phyloP scores from a whole-genome alignment of 73 alveolate species.

The Paramecium sexaurelia region DNA sequence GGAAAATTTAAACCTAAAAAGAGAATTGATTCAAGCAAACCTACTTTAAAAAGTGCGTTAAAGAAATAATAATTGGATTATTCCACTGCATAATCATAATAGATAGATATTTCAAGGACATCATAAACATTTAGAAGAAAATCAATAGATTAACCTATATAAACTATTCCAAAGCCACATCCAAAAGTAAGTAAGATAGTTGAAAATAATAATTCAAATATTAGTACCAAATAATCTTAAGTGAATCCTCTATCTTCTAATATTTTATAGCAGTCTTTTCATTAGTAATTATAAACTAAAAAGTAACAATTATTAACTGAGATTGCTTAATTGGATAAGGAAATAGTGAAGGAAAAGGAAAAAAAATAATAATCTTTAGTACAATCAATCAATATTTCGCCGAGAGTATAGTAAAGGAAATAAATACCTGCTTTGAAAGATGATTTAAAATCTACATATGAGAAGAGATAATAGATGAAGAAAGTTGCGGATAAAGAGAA shows the following conservation, averaged over 20 bases:
- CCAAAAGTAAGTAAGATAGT: background rate
- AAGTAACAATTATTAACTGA: background rate
- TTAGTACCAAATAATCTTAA: background rate
- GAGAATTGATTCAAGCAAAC: background rate
- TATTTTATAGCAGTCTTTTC: background rate
- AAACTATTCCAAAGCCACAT: background rate
- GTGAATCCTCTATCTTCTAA: background rate
- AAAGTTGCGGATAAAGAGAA: background rate
- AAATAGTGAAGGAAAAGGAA: background rate
- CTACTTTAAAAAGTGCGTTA: background rate
- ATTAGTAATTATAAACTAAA: background rate
- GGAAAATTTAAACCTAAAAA: background rate
- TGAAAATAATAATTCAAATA: background rate
- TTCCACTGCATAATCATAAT: background rate
- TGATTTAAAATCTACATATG: background rate
- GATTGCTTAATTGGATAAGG: conserved; percentile 1
- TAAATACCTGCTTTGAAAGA: background rate
- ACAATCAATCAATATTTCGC: background rate
- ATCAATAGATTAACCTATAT: conserved; percentile 20
- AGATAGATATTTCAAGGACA: conserved; percentile 19
- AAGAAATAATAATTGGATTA: conserved; percentile 2
- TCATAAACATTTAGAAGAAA: background rate
- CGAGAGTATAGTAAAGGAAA: background rate
- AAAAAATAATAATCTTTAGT: background rate
- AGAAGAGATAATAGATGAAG: background rate